Conservation (phyloP, 164 flowering plant genomes). For the Chloranthus sessilifolius region DNA sequence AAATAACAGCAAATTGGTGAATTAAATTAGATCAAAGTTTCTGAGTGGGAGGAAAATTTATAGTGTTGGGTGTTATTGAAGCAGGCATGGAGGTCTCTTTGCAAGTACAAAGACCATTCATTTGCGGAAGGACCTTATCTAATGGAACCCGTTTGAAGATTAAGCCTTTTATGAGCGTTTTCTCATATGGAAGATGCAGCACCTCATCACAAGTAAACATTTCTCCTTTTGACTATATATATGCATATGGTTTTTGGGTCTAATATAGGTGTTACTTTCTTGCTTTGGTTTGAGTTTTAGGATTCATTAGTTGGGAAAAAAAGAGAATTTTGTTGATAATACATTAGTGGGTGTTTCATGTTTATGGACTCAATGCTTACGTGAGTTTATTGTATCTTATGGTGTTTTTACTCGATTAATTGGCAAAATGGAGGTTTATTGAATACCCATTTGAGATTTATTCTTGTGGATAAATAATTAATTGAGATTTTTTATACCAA, state of each 20-base stretch:
- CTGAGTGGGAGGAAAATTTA: no score
- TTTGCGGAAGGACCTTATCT: conserved; percentile 20
- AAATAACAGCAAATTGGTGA: no score
- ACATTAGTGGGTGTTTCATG: background rate
- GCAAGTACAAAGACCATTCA: conserved; percentile 32
- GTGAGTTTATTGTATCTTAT: no score
- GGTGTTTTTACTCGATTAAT: no score
- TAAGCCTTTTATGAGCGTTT: conserved; percentile 41
- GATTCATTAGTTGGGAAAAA: background rate
- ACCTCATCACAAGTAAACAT: conserved; percentile 36
- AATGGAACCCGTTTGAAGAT: conserved; percentile 27
- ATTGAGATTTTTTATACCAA: no score
- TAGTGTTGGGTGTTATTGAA: no score
- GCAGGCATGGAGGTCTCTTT: conserved; percentile 38
- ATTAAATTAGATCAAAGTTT: no score
- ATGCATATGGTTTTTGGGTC: background rate
- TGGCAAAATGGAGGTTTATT: no score
- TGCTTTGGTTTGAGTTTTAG: background rate
- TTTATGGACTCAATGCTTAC: no score
- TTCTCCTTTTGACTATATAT: background rate
- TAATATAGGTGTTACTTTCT: background rate
- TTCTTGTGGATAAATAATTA: no score
- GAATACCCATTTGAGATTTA: no score
- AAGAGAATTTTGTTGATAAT: background rate
- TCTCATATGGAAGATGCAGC: conserved; percentile 14